phyloP scores from a whole-genome alignment of 2,329 filamentous ascomycete genomes.

The Cladobotryum mycophilum region DNA sequence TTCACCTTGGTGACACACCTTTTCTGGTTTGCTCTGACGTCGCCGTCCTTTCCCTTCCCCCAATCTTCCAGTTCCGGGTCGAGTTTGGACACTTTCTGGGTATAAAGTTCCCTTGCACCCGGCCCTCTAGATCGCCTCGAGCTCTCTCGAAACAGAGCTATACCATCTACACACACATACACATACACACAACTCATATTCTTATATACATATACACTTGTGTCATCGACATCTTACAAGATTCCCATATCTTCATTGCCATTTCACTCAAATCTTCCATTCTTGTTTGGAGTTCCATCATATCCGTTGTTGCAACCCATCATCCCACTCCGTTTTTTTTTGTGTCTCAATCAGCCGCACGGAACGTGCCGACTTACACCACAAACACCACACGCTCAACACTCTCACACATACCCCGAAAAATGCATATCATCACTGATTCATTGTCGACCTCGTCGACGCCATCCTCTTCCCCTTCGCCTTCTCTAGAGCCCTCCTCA shows the following conservation, averaged over 20 bases:
- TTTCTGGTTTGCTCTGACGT: neutral
- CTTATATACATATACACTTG: no score
- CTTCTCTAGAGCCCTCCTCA: constrained; percentile 4
- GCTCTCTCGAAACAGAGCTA: neutral
- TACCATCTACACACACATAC: no score
- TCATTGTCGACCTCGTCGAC: neutral
- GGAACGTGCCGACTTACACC: neutral
- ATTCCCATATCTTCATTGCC: no score
- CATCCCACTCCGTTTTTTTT: no score
- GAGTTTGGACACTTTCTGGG: neutral
- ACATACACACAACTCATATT: no score
- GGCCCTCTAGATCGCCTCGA: neutral
- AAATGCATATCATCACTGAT: constrained; percentile 10
- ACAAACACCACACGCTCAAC: no score
- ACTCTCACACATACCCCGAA: no score
- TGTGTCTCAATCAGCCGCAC: no score
- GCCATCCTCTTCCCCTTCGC: constrained; percentile 3
- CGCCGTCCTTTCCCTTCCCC: neutral
- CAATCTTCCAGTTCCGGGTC: neutral
- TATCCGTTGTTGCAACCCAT: no score
- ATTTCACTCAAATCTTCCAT: no score
- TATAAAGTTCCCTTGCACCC: constrained; percentile 8
- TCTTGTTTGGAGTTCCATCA: no score
- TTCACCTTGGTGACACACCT: neutral
- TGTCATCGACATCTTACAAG: no score